Conservation (phyloP, 2,329 filamentous ascomycete species). For the Claviceps spartinae region DNA sequence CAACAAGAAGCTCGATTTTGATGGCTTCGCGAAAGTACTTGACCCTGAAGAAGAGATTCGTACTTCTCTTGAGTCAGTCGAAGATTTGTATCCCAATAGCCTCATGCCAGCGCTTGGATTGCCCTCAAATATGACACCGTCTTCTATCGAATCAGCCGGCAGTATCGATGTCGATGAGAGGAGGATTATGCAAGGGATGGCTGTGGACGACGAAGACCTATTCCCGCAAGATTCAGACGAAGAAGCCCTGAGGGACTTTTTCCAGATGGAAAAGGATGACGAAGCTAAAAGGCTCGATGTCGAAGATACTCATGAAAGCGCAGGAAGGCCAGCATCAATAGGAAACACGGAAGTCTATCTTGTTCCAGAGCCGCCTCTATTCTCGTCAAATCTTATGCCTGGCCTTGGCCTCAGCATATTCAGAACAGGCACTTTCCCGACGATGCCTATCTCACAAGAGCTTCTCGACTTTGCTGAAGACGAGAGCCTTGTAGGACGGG, state of each 20-base stretch:
- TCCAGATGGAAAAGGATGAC: slow-evolving; percentile 2
- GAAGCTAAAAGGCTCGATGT: background rate
- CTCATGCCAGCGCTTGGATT: slow-evolving; percentile 35
- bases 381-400: background rate
- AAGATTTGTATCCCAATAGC: slow-evolving; percentile 68
- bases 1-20: slow-evolving; percentile 38
- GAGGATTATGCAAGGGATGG: slow-evolving; percentile 33
- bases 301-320: background rate
- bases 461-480: slow-evolving; percentile 28
- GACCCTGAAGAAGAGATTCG: slow-evolving; percentile 48
- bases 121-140: slow-evolving; percentile 27
- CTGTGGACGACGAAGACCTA: slow-evolving; percentile 34
- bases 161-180: slow-evolving; percentile 53
- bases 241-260: slow-evolving; percentile 24
- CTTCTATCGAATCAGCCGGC: slow-evolving; percentile 23
- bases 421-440: slow-evolving; percentile 21
- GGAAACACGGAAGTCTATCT: background rate
- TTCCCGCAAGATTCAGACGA: slow-evolving; percentile 41
- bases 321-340: background rate
- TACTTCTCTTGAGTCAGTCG: slow-evolving; percentile 69
- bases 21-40: slow-evolving; percentile 45
- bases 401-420: slow-evolving; percentile 32
- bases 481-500: slow-evolving; percentile 19
- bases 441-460: slow-evolving; percentile 23
- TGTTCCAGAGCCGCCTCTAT: background rate